These are phyloP conservation scores for Pseudonectria foliicola DNA, from an alignment of 2,329 filamentous ascomycete genomes.

Conservation along the genomic window DNA sequence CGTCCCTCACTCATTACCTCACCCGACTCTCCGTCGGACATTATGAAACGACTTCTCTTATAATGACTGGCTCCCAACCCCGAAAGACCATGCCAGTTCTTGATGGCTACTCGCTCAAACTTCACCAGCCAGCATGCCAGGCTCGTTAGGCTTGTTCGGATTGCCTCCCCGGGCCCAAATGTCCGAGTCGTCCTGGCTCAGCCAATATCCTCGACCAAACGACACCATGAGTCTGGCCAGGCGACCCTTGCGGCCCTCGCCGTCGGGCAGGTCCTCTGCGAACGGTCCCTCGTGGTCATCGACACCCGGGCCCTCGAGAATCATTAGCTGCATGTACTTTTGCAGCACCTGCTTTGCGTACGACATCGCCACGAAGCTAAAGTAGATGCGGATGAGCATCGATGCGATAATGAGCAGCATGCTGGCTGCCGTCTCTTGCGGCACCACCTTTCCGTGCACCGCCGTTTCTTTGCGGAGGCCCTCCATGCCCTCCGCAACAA, in stretches of 20 bases:
- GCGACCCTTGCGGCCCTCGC: constrained; percentile 71
- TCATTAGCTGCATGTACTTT: constrained; percentile 46
- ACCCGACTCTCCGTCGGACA: too few relatives aligned
- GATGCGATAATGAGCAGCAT: constrained; percentile 68
- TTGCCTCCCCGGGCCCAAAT: constrained; percentile 60
- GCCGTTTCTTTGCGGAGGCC: constrained; percentile 27
- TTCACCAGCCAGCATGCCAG: constrained; percentile 36
- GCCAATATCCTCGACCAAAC: constrained; percentile 72
- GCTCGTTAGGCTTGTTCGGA: constrained; percentile 56
- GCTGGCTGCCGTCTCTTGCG: constrained; percentile 62
- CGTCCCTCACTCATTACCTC: too few relatives aligned
- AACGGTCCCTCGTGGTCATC: constrained; percentile 60
- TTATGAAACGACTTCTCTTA: too few relatives aligned
- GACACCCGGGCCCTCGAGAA: constrained; percentile 41
- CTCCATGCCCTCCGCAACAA: constrained; percentile 28
- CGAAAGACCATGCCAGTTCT: too few relatives aligned
- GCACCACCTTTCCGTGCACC: constrained; percentile 29
- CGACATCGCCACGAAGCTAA: constrained; percentile 74
- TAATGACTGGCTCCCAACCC: too few relatives aligned
- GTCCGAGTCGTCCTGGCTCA: constrained; percentile 59
- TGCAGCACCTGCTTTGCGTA: constrained; percentile 73
- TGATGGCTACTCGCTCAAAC: constrained; percentile 17
- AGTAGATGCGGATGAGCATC: constrained; percentile 73
- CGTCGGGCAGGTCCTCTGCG: constrained; percentile 59
- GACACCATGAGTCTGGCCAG: constrained; percentile 73